Conservation (phyloP, 768 basidiomycete species). For the Leccinum obscurum region DNA sequence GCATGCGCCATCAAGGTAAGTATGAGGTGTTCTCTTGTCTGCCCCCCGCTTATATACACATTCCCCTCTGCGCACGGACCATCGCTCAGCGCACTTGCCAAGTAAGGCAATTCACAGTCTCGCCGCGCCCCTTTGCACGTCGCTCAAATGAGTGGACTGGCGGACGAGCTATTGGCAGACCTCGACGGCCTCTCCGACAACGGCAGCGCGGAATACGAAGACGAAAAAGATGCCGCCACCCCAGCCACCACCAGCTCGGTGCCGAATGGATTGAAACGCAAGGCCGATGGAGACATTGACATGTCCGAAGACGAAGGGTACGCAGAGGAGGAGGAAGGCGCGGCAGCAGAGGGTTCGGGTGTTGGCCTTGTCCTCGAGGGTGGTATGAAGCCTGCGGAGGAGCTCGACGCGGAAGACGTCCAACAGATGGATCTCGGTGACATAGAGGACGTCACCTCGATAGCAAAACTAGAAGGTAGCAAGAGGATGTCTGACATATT, state of each 20-base stretch:
- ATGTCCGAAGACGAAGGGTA: conserved; percentile 57
- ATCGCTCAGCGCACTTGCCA: conserved; percentile 1
- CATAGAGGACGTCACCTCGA: conserved; percentile 82
- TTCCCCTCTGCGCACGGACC: conserved; percentile 25
- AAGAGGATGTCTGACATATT: conserved; percentile 87
- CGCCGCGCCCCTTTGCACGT: neutral
- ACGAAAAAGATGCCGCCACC: conserved; percentile 33
- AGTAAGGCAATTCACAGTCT: conserved; percentile 8
- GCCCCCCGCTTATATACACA: conserved; percentile 32
- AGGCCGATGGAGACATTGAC: conserved; percentile 53
- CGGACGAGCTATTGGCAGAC: conserved; percentile 91
- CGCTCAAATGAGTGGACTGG: conserved; percentile 69
- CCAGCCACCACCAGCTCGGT: conserved; percentile 20
- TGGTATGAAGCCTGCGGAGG: conserved; percentile 91
- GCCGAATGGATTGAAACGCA: conserved; percentile 56
- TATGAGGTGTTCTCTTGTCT: conserved; percentile 37
- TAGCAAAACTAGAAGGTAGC: conserved; percentile 88
- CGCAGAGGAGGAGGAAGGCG: conserved; percentile 40
- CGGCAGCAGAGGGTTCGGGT: conserved; percentile 40
- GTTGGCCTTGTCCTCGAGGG: conserved; percentile 76
- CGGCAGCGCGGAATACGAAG: conserved; percentile 50
- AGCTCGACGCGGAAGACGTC: conserved; percentile 92
- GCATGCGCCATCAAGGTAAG: conserved; percentile 65
- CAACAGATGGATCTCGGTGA: conserved; percentile 88
- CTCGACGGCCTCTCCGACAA: conserved; percentile 83